phyloP scores from a whole-genome alignment of 805 yeast genomes.

The Teunomyces tritomae region DNA sequence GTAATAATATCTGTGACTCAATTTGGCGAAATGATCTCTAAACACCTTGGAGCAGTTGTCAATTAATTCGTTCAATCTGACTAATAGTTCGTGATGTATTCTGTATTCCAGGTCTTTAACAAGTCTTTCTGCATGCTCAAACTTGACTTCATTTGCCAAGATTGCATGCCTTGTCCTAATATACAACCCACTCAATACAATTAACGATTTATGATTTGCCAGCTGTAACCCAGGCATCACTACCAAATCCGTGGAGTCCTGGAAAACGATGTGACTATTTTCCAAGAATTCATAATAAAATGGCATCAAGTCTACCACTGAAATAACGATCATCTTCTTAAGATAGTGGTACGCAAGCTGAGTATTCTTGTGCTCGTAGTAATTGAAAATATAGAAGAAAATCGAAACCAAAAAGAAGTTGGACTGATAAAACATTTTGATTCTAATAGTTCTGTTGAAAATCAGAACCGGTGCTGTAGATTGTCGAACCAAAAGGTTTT shows the following conservation, averaged over 20 bases:
- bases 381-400: constrained; percentile 41
- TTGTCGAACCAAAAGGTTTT: neutral
- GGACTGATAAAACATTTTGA: constrained; percentile 27
- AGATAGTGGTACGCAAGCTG: constrained; percentile 37
- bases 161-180: constrained; percentile 8
- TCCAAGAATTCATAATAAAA: constrained; percentile 15
- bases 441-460: constrained; percentile 13
- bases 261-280: constrained; percentile 6
- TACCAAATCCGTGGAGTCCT: constrained; percentile 17
- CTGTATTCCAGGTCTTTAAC: constrained; percentile 16
- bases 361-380: constrained; percentile 37
- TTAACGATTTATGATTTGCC: constrained; percentile 16
- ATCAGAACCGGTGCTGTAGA: neutral
- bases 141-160: constrained; percentile 3
- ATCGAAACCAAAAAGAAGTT: constrained; percentile 37
- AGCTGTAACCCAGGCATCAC: constrained; percentile 18
- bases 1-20: constrained; percentile 59
- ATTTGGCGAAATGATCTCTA: constrained; percentile 19
- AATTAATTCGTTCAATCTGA: neutral
- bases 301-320: constrained; percentile 14
- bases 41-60: constrained; percentile 3
- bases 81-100: constrained; percentile 4
- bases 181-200: constrained; percentile 9
- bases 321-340: constrained; percentile 29
- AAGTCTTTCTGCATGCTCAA: constrained; percentile 19